Evolutionary conservation across 2,329 filamentous ascomycete species (phyloP).

Genomic region (Botryotinia convoluta): DNA sequence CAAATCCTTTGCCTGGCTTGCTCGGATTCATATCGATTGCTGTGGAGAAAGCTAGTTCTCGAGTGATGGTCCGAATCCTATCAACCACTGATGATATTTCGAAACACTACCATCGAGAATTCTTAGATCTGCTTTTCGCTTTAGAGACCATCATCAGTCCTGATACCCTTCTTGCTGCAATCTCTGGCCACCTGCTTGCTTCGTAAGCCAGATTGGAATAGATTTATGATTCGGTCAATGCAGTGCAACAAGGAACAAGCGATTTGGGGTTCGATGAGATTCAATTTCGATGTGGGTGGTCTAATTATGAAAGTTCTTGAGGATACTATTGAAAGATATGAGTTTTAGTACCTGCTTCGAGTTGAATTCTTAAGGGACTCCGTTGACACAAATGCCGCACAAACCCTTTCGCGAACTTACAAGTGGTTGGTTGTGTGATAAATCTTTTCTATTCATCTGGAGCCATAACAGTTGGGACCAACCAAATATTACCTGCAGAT

Average conservation of each 20-base stretch:
- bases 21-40: not conserved
- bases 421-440: not conserved
- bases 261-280: not conserved
- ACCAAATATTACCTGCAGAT: not conserved
- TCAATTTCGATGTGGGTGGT: not conserved
- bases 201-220: not conserved
- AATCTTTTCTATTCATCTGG: not conserved
- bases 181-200: not conserved
- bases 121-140: not conserved
- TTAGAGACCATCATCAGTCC: not conserved
- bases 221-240: not conserved
- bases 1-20: not conserved
- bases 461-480: not conserved
- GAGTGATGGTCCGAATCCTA: not conserved
- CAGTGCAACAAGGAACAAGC: not conserved
- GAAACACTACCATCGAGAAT: not conserved
- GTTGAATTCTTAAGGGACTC: not conserved
- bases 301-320: not conserved
- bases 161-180: not conserved
- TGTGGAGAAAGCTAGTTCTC: too few relatives aligned
- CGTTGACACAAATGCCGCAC: too few relatives aligned
- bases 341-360: slow-evolving; percentile 27
- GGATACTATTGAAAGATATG: slow-evolving; percentile 22
- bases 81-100: not conserved
- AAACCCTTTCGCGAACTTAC: not conserved